phyloP scores from a whole-genome alignment of 1,284 basidiomycete genomes.

The Ceratobasidium sp. region DNA sequence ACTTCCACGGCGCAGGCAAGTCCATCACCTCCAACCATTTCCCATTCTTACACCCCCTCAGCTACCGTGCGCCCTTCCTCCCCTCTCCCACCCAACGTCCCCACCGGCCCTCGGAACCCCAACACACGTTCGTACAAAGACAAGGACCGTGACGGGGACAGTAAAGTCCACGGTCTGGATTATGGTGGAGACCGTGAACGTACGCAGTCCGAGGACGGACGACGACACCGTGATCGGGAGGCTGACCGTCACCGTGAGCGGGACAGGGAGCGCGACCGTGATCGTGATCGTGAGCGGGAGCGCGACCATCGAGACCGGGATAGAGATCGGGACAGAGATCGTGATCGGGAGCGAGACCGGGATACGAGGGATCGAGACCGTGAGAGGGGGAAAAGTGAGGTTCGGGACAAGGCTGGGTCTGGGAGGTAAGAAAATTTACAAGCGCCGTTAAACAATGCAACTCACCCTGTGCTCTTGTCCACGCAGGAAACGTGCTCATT shows the following conservation, averaged over 20 bases:
- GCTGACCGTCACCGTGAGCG: constrained; percentile 33
- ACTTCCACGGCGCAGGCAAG: constrained; percentile 38
- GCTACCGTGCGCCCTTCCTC: constrained; percentile 70
- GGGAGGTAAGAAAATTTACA: constrained; percentile 5
- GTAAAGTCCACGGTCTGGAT: constrained; percentile 81
- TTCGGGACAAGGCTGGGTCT: constrained; percentile 29
- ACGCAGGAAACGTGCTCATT: constrained; percentile 31
- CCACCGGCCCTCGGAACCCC: constrained; percentile 79
- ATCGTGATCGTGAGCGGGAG: constrained; percentile 38
- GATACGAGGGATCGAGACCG: constrained; percentile 32
- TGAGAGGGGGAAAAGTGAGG: constrained; percentile 39
- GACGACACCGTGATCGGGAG: constrained; percentile 48
- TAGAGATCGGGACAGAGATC: constrained; percentile 31
- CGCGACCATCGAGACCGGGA: constrained; percentile 35
- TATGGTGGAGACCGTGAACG: constrained; percentile 66
- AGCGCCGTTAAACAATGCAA: background rate
- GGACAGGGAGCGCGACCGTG: constrained; percentile 39
- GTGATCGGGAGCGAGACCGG: constrained; percentile 30
- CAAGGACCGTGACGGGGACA: constrained; percentile 81
- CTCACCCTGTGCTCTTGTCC: constrained; percentile 10
- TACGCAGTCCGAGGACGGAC: constrained; percentile 54
- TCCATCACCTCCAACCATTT: constrained; percentile 41
- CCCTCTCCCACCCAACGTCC: constrained; percentile 79
- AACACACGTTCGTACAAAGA: constrained; percentile 67
- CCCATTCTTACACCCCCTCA: constrained; percentile 45